Evolutionary conservation across 2,329 filamentous ascomycete species (phyloP), one percentile per base, ranked within the genome.

Genomic region (Aspergillaceae sp.): DNA sequence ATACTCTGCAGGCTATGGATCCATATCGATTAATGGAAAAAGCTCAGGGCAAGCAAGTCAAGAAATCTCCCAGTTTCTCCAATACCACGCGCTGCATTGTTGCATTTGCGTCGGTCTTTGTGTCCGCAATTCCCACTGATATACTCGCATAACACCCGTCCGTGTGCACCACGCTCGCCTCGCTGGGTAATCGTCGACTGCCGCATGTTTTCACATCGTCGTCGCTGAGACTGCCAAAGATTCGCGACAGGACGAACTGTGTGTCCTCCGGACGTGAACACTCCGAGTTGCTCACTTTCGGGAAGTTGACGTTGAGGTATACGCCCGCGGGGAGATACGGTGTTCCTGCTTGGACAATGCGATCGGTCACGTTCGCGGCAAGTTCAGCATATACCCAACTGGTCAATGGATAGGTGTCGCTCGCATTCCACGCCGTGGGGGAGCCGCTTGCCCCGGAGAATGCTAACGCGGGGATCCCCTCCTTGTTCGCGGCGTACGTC

Each of bases 251-350:
- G 4, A 86, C 76, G 62, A 78, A 87, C 54, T 74, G 73, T 71
- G 84, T 84, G 45, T 81, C 66, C 29, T 66, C 65, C 0, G 74
- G 61, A 26, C 68, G 66, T 8, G 67, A 71, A 65, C 83, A 86
- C 43, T 63, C 60, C 0, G 60, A 70, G 4, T 66, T 63, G 2
- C 59, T 65, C 1, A 78, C 74, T 4, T 38, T 48, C 4, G 79
- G 79, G 56, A 84, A 84, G 66, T 87, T 87, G 55, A 87, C 81
- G 53, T 86, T 87, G 30, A 87, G 72, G 61, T 74, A 85, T 2
- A 78, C 72, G 40, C 75, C 72, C 0, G 68, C 56, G 0, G 83
- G 82, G 3, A 87, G 70, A 57, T 83, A 86, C 0, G 84, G 83
- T 35, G 70, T 70, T 35, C 80, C 80, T 0, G 75, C 71, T 1